These are phyloP conservation scores for Zhuliangozyma parablackwelliae DNA, from an alignment of 1,139 yeast genomes.

Conservation along the genomic window DNA sequence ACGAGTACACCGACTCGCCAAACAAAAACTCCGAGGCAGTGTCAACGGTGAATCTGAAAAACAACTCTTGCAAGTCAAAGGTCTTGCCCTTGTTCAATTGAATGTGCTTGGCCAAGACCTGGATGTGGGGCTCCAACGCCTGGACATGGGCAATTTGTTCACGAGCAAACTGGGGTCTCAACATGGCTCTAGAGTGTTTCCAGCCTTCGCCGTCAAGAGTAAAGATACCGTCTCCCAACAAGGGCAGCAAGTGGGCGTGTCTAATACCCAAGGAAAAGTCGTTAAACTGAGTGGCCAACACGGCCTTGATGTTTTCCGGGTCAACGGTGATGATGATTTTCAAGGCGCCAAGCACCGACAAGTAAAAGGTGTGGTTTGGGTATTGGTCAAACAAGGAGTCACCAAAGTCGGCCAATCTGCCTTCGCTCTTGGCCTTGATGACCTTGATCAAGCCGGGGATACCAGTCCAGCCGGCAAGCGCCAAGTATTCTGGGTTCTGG, in stretches of 20 bases:
- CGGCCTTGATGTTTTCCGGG: constrained; percentile 35
- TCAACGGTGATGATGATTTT: constrained; percentile 20
- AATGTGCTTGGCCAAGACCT: constrained; percentile 31
- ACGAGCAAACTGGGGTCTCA: constrained; percentile 53
- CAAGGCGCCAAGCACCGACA: constrained; percentile 28
- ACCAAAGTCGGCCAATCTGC: constrained; percentile 22
- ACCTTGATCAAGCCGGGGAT: constrained; percentile 14
- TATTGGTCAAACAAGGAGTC: constrained; percentile 11
- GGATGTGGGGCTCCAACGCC: constrained; percentile 43
- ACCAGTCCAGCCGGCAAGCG: constrained; percentile 13
- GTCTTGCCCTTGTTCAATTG: constrained; percentile 16
- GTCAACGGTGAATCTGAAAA: constrained; percentile 49
- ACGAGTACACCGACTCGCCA: constrained; percentile 47
- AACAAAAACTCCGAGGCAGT: constrained; percentile 57
- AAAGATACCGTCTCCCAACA: constrained; percentile 56
- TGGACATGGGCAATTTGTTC: constrained; percentile 48
- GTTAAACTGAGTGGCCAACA: constrained; percentile 41
- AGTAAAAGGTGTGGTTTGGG: constrained; percentile 22
- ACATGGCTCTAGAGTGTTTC: constrained; percentile 53
- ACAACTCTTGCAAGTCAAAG: constrained; percentile 35
- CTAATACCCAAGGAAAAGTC: constrained; percentile 52
- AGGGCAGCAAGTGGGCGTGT: constrained; percentile 35
- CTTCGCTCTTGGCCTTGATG: constrained; percentile 18
- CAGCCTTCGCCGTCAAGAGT: constrained; percentile 56
- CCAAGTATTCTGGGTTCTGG: constrained; percentile 6